Percentiles rank a stretch among this genome's conserved stretches.
phyloP scores from a whole-genome alignment of 345 rosid genomes.

The Arabis alpina region DNA sequence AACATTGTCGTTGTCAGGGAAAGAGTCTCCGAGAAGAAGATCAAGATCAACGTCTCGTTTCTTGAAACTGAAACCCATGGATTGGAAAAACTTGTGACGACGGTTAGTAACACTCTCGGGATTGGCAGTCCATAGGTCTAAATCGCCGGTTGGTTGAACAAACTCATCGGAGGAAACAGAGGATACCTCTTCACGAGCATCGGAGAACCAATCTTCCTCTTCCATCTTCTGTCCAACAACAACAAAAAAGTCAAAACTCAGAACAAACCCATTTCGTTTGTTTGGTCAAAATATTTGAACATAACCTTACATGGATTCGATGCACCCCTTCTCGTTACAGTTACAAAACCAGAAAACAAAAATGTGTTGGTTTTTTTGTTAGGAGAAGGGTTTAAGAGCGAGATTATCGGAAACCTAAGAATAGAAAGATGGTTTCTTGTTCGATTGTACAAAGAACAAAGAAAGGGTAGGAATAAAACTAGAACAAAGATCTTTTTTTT shows the following conservation, averaged over 20 bases:
- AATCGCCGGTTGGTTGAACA: constrained; percentile 38
- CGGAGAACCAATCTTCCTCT: constrained; percentile 58
- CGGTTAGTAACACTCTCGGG: constrained; percentile 65
- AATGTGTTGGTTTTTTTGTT: too few species aligned
- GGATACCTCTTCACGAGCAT: constrained; percentile 63
- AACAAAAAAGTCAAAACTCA: constrained; percentile 6
- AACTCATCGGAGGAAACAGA: constrained; percentile 52
- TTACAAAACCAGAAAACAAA: too few species aligned
- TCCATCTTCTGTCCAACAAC: constrained; percentile 46
- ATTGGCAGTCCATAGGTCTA: constrained; percentile 56
- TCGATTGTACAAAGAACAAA: too few species aligned
- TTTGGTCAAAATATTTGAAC: too few species aligned
- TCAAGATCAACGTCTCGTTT: constrained; percentile 34
- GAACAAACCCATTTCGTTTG: too few species aligned
- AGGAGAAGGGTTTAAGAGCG: too few species aligned
- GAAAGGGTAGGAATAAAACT: too few species aligned
- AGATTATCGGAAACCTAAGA: too few species aligned
- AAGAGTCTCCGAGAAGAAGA: constrained; percentile 19
- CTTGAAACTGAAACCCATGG: constrained; percentile 47
- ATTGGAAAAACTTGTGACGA: constrained; percentile 49
- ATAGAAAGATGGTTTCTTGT: too few species aligned
- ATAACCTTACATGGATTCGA: too few species aligned
- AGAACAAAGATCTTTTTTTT: too few species aligned
- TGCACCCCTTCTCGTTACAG: too few species aligned
- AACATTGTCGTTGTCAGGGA: background rate